Percentiles rank a stretch among this genome's conserved stretches.
phyloP scores from a whole-genome alignment of 1,284 basidiomycete genomes.

The Ganoderma resinaceum region DNA sequence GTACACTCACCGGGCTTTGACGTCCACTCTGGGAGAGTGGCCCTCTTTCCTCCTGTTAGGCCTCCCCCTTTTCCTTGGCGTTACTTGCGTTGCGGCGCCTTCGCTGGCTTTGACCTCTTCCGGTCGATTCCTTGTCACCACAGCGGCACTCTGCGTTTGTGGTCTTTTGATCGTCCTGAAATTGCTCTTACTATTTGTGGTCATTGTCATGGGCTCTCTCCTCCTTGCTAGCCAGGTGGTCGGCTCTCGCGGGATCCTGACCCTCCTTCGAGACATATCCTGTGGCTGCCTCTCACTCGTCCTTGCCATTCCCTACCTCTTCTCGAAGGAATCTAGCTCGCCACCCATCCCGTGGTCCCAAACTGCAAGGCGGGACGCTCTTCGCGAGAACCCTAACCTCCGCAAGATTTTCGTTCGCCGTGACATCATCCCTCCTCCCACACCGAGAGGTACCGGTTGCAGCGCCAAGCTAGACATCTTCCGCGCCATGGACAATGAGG shows the following conservation, averaged over 20 bases:
- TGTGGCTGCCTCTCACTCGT: neutral
- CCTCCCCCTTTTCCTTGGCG: neutral
- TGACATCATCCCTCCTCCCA: neutral
- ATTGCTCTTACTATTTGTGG: neutral
- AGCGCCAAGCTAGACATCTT: neutral
- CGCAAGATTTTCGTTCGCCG: neutral
- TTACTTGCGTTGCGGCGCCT: neutral
- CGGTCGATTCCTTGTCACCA: neutral
- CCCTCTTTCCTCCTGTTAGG: neutral
- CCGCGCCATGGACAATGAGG: neutral
- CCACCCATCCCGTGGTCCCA: neutral
- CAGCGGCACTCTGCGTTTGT: neutral
- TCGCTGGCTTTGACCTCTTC: neutral
- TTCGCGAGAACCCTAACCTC: neutral
- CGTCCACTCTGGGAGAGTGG: neutral
- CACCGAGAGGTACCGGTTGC: neutral
- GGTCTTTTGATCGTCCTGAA: neutral
- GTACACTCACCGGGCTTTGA: neutral
- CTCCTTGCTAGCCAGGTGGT: neutral
- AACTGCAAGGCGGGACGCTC: neutral
- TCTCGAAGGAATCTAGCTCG: neutral
- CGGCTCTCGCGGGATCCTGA: neutral
- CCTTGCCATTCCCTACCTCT: neutral
- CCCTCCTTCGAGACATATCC: neutral
- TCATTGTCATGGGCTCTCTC: neutral